These are phyloP conservation scores for Malassezia cuniculi DNA, from an alignment of 1,284 basidiomycete species.

Conservation along the genomic window DNA sequence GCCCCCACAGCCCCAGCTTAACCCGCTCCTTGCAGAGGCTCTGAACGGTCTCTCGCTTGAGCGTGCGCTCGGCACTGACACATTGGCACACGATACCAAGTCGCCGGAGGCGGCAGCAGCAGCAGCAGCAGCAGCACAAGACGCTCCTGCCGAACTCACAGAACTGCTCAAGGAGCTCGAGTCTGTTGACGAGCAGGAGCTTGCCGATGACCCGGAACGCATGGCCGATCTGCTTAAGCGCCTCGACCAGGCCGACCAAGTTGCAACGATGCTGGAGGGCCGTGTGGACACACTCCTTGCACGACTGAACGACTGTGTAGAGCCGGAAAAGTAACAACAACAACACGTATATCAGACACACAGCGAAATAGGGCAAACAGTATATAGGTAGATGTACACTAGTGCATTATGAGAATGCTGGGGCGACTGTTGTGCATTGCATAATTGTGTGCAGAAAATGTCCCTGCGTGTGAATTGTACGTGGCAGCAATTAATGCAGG, in stretches of 20 bases:
- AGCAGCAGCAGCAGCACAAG: background rate
- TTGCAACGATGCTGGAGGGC: conserved; percentile 21
- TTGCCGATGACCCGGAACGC: conserved; percentile 11
- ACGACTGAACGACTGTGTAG: conserved; percentile 17
- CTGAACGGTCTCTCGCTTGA: background rate
- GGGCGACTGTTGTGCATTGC: too few relatives aligned
- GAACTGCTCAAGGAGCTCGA: background rate
- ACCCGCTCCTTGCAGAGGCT: background rate
- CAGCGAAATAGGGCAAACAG: too few relatives aligned
- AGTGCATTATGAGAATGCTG: too few relatives aligned
- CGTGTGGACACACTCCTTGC: conserved; percentile 18
- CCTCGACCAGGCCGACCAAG: conserved; percentile 17
- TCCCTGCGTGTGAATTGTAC: too few relatives aligned
- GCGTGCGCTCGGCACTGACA: background rate
- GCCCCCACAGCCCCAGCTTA: background rate
- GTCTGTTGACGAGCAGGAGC: background rate
- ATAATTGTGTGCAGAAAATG: too few relatives aligned
- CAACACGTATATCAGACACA: too few relatives aligned
- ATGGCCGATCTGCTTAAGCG: conserved; percentile 16
- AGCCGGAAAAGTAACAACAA: too few relatives aligned
- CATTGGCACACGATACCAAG: background rate
- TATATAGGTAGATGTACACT: too few relatives aligned
- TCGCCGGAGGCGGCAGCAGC: background rate
- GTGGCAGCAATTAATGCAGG: too few relatives aligned
- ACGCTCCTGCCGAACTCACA: background rate